A percentile compares a stretch with the other conserved stretches of the same genome.
These are phyloP conservation scores for Cicer cuneatum DNA, from an alignment of 306 rosid species.

Conservation along the genomic window DNA sequence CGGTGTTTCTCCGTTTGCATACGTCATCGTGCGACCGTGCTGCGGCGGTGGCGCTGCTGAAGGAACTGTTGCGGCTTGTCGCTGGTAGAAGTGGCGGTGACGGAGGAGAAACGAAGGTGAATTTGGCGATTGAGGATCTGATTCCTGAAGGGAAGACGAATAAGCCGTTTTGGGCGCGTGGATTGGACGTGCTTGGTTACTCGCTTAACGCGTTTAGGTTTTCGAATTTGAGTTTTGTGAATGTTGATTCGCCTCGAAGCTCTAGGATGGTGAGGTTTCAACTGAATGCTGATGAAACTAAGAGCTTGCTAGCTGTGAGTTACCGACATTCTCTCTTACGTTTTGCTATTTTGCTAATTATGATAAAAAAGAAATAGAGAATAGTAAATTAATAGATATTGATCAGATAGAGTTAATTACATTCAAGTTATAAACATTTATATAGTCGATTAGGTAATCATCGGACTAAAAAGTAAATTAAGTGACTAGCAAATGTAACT, in stretches of 20 bases:
- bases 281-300: conserved; percentile 53
- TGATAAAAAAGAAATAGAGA: too few relatives aligned
- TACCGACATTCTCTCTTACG: neutral
- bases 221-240: conserved; percentile 61
- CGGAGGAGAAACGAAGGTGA: conserved; percentile 32
- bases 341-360: too few relatives aligned
- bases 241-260: conserved; percentile 50
- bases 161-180: conserved; percentile 94
- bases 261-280: conserved; percentile 65
- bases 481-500: too few relatives aligned
- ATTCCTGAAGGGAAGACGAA: conserved; percentile 65
- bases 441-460: too few relatives aligned
- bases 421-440: too few relatives aligned
- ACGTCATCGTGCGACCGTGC: conserved; percentile 78
- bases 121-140: conserved; percentile 67
- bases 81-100: neutral
- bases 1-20: conserved; percentile 70
- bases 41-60: conserved; percentile 64
- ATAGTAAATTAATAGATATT: too few relatives aligned
- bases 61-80: conserved; percentile 49
- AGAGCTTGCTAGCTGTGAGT: conserved; percentile 69
- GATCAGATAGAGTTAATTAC: too few relatives aligned
- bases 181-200: conserved; percentile 87
- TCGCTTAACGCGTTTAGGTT: conserved; percentile 75
- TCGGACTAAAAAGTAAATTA: too few relatives aligned